phyloP scores from a whole-genome alignment of 305 asterid genomes.

The Fraxinus sp. region DNA sequence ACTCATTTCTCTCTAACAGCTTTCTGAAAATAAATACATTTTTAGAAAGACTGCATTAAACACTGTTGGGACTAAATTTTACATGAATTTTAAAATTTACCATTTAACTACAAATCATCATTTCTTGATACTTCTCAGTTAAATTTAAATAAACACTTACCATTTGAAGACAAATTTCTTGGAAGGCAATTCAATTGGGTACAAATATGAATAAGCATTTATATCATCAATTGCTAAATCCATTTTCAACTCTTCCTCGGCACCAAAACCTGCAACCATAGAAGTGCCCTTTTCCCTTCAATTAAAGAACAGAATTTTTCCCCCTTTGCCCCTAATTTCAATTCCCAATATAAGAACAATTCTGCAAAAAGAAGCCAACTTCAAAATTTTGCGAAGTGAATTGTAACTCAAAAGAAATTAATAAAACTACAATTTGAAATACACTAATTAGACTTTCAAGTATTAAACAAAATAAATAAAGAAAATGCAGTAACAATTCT shows the following conservation, averaged over 20 bases:
- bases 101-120: conserved; percentile 3
- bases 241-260: conserved; percentile 68
- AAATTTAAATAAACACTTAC: conserved; percentile 35
- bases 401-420: not conserved
- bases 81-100: not conserved
- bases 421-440: not conserved
- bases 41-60: not conserved
- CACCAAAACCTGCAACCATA: conserved; percentile 44
- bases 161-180: conserved; percentile 74
- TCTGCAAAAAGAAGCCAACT: not conserved
- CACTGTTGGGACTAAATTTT: not conserved
- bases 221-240: conserved; percentile 58
- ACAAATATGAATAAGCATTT: conserved; percentile 84
- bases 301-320: not conserved
- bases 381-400: not conserved
- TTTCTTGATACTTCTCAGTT: not conserved
- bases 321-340: not conserved
- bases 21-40: not conserved
- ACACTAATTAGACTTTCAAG: not conserved
- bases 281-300: not conserved
- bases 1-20: not conserved
- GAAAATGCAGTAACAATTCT: not conserved
- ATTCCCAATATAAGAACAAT: not conserved
- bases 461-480: not conserved
- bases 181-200: conserved; percentile 67